Conservation (phyloP, 768 basidiomycete genomes). For the Termitomyces sp. region DNA sequence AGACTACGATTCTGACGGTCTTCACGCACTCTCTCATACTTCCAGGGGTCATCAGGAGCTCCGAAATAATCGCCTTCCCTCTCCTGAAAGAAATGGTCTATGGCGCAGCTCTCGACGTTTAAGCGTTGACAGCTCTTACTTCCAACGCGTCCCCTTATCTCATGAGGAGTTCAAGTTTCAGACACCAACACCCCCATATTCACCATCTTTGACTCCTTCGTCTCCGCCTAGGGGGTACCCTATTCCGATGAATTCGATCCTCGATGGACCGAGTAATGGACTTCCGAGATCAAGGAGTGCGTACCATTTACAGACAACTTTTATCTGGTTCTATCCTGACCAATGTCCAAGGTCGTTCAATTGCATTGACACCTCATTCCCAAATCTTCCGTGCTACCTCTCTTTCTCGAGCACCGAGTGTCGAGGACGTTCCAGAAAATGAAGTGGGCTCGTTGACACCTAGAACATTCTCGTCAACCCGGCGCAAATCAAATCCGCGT, state of each 20-base stretch:
- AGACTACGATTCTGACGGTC: conserved; percentile 25
- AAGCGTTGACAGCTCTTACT: conserved; percentile 29
- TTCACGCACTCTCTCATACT: conserved; percentile 8
- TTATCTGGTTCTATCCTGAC: neutral
- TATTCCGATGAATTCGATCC: conserved; percentile 22
- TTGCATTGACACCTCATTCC: conserved; percentile 8
- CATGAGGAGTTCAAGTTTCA: conserved; percentile 27
- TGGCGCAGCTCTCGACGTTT: conserved; percentile 15
- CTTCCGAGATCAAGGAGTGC: conserved; percentile 17
- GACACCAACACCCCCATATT: conserved; percentile 32
- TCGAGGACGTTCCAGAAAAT: conserved; percentile 34
- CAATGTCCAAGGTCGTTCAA: conserved; percentile 8
- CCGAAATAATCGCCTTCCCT: conserved; percentile 3
- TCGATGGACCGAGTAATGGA: conserved; percentile 28
- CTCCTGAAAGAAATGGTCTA: neutral
- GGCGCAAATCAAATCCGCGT: conserved; percentile 2
- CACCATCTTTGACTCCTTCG: conserved; percentile 18
- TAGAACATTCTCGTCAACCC: conserved; percentile 5
- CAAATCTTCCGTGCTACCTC: conserved; percentile 18
- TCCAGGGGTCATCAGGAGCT: conserved; percentile 8
- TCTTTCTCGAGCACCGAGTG: conserved; percentile 33
- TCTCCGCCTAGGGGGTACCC: conserved; percentile 7
- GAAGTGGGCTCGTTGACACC: conserved; percentile 15
- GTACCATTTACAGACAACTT: conserved; percentile 2
- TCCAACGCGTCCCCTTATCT: conserved; percentile 26